Conservation (phyloP, 352 stramenopile genomes). For the Peronospora destructor region DNA sequence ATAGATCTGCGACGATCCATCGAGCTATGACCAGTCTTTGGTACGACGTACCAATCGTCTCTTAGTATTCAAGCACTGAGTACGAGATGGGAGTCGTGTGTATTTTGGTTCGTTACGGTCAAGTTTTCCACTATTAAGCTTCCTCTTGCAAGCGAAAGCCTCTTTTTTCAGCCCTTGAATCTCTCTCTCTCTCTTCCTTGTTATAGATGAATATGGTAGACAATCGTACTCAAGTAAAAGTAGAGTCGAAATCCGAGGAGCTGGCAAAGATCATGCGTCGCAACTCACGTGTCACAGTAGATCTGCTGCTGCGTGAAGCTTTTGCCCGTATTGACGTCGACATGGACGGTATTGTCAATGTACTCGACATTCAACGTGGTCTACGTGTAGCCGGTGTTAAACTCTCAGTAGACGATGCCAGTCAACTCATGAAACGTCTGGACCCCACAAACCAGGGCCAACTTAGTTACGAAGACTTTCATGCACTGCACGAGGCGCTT, state of each 20-base stretch:
- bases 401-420: constrained; percentile 50
- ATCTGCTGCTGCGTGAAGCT: constrained; percentile 60
- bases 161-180: not conserved
- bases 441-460: constrained; percentile 64
- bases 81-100: too few species aligned
- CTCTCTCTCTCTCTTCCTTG: not conserved
- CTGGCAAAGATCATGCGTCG: constrained; percentile 53
- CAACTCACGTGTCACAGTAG: constrained; percentile 74
- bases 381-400: constrained; percentile 56
- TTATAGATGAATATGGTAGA: not conserved
- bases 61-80: too few species aligned
- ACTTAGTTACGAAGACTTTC: constrained; percentile 69
- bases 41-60: too few species aligned
- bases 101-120: too few species aligned
- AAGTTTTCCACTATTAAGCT: too few species aligned
- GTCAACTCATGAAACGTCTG: constrained; percentile 54
- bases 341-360: constrained; percentile 60
- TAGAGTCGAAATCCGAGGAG: constrained; percentile 7
- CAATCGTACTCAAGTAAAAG: too few species aligned
- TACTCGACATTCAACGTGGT: constrained; percentile 67
- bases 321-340: constrained; percentile 73
- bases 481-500: constrained; percentile 67
- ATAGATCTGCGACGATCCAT: too few species aligned
- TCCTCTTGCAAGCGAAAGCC: not conserved
- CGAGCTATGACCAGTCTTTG: too few species aligned